These are phyloP conservation scores for Blastobotrys chiropterorum DNA, from an alignment of 805 yeast species.

Conservation along the genomic window DNA sequence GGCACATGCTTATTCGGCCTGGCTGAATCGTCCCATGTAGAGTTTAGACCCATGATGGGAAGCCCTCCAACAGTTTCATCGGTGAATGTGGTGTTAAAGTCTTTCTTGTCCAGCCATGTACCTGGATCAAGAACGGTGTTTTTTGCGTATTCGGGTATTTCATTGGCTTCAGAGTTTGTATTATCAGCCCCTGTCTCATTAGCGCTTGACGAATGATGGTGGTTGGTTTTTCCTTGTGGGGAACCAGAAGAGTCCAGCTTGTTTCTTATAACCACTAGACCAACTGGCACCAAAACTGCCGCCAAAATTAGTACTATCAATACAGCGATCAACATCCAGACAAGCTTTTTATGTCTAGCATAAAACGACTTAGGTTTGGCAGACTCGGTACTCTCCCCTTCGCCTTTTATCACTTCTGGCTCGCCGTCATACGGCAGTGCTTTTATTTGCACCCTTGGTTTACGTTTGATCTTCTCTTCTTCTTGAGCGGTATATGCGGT, in stretches of 20 bases:
- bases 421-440: neutral
- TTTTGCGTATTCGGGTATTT: slow-evolving; percentile 21
- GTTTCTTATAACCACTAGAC: slow-evolving; percentile 22
- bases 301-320: slow-evolving; percentile 18
- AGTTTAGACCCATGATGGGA: slow-evolving; percentile 31
- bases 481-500: neutral
- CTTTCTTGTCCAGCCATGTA: slow-evolving; percentile 31
- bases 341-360: neutral
- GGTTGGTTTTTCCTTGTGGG: too few species aligned
- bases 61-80: slow-evolving; percentile 31
- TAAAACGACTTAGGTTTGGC: neutral
- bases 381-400: neutral
- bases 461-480: neutral
- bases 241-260: slow-evolving; percentile 3
- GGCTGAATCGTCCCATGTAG: slow-evolving; percentile 27
- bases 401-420: neutral
- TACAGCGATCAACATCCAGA: slow-evolving; percentile 4
- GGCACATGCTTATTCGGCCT: slow-evolving; percentile 28
- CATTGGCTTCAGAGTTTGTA: slow-evolving; percentile 2
- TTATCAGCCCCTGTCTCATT: neutral
- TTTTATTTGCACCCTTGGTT: neutral
- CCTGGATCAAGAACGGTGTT: slow-evolving; percentile 26
- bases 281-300: slow-evolving; percentile 28
- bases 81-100: slow-evolving; percentile 32
- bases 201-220: slow-evolving; percentile 4